phyloP scores from a whole-genome alignment of 1,284 basidiomycete genomes.

The Fistulina hepatica region DNA sequence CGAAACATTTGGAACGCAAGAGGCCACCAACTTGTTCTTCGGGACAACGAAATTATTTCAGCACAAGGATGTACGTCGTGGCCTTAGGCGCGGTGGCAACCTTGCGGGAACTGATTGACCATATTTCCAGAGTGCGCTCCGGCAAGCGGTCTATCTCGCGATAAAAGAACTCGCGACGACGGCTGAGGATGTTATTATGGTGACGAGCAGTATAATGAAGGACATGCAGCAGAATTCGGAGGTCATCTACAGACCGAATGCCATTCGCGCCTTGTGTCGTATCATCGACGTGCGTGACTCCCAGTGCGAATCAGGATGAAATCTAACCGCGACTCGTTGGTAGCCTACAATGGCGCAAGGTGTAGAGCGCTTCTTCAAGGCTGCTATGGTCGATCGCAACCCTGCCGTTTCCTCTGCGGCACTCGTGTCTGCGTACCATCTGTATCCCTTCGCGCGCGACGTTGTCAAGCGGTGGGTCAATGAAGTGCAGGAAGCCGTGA shows the following conservation, averaged over 20 bases:
- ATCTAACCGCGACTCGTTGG: constrained; percentile 8
- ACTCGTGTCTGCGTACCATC: constrained; percentile 94
- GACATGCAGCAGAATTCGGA: constrained; percentile 99
- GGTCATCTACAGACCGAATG: constrained; percentile 97
- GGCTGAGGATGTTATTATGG: constrained; percentile 99
- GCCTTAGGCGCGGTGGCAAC: constrained; percentile 5
- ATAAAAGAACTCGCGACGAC: constrained; percentile 96
- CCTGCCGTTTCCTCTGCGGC: constrained; percentile 94
- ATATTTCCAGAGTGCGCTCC: constrained; percentile 67
- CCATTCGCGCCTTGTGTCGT: constrained; percentile 90
- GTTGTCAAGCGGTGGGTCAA: constrained; percentile 98
- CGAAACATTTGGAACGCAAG: constrained; percentile 91
- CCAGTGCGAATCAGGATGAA: no score
- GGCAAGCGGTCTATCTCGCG: constrained; percentile 97
- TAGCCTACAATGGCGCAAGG: constrained; percentile 97
- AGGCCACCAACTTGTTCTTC: constrained; percentile 97
- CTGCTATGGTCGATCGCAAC: constrained; percentile 96
- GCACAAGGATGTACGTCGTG: constrained; percentile 86
- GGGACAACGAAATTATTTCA: constrained; percentile 99
- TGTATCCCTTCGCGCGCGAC: constrained; percentile 88
- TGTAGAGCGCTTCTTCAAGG: constrained; percentile 98
- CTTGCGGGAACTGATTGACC: constrained; percentile 1
- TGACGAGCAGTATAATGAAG: constrained; percentile 99
- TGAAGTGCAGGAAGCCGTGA: constrained; percentile 95
- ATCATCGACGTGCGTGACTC: constrained; percentile 86